Evolutionary conservation across 148 eudicot species (phyloP).

Genomic region (Vaccinium vitisidaea): DNA sequence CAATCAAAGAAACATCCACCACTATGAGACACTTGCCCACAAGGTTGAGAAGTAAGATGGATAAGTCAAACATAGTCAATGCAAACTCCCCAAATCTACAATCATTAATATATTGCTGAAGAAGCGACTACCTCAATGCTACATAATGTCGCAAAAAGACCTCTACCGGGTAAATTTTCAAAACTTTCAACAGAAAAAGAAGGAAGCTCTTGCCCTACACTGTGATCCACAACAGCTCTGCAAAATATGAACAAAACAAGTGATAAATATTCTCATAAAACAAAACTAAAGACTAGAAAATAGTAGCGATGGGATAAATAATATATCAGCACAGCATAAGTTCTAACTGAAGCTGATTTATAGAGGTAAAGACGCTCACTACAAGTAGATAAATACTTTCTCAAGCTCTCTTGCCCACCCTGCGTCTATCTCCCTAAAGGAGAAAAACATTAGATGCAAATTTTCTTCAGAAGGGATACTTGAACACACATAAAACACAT

Average conservation of each 20-base stretch:
- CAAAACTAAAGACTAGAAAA: neutral
- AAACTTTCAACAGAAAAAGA: slow-evolving; percentile 75
- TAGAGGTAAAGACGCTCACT: neutral
- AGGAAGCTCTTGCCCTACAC: slow-evolving; percentile 76
- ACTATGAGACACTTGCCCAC: neutral
- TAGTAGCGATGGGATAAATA: neutral
- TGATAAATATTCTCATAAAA: slow-evolving; percentile 1
- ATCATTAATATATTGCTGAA: neutral
- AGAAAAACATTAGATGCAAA: neutral
- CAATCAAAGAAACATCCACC: neutral
- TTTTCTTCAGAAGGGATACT: neutral
- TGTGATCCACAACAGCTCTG: slow-evolving; percentile 98
- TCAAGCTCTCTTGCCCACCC: neutral
- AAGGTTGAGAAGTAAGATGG: neutral
- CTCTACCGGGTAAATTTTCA: slow-evolving; percentile 93
- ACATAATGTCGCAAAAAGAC: slow-evolving; percentile 84
- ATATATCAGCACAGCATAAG: neutral
- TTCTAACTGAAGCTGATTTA: neutral
- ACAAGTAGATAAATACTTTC: neutral
- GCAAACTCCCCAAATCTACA: neutral
- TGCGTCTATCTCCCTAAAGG: neutral
- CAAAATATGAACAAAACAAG: slow-evolving; percentile 27
- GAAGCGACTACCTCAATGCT: slow-evolving; percentile 63
- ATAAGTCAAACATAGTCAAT: neutral
- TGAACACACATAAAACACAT: neutral